Evolutionary conservation across 768 basidiomycete species (phyloP), one percentile per base, ranked within the genome.

Genomic region (Suillus plorans): DNA sequence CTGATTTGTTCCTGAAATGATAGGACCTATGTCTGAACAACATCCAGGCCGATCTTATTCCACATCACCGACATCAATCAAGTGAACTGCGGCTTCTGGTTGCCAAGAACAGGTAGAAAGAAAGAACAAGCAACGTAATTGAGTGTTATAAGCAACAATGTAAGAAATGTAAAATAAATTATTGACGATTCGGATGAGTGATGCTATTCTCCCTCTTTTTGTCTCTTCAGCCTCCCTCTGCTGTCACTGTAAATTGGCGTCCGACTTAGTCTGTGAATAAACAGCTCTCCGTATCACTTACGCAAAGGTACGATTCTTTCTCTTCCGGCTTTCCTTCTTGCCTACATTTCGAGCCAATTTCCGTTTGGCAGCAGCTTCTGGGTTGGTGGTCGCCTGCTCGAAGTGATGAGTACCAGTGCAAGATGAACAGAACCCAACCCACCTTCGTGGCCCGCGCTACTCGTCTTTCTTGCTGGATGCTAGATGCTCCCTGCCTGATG

Each of bases 311-410:
- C 80, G 75, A 53, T 82, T 84, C 76, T 94, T 95, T 70, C 93
- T 80, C 74, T 96, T 96, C 72, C 89, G 83, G 68, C 90, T 90
- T 69, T 92, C 93, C 77, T 94, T 95, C 80, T 96, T 96, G 69
- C 85, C 81, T 12, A 75, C 76, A 67, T 93, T 92, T 67, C 87
- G 79, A 68, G 89, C 89, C 63, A 85, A 71, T 75, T 91, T 94
- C 64, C 92, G 80, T 73, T 84, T 89, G 18, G 92, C 91, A 28
- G 91, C 89, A 1, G 83, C 86, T 69, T 90, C 86, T 0, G 95
- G 95, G 69, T 95, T 83, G 0, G 83, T 85, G 8, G 90, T 83
- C 12, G 80, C 85, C 81, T 93, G 79, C n/a, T 80, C 67, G 0
- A 42, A 44, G 28, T 6, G 14, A 14, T 44, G 3, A 37, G 39